Conservation (phyloP, 169 alveolate genomes). For the Perkinsus olseni region DNA sequence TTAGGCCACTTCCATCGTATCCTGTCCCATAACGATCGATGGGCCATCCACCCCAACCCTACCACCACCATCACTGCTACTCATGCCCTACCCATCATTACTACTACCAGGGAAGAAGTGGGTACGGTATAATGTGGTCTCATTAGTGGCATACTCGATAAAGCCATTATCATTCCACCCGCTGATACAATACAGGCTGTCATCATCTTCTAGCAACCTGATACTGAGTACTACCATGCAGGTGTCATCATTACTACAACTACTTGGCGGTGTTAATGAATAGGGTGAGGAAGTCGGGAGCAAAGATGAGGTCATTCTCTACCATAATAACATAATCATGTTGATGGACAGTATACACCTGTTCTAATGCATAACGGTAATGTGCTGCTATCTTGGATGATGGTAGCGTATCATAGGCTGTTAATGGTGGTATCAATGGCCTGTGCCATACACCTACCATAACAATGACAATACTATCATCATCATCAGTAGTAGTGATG, state of each 20-base stretch:
- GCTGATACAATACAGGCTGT: background rate
- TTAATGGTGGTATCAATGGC: background rate
- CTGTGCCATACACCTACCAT: background rate
- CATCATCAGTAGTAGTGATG: no score
- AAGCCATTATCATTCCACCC: background rate
- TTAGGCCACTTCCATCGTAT: background rate
- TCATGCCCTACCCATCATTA: no score
- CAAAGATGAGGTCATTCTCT: background rate
- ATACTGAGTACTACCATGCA: background rate
- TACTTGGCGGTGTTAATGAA: background rate
- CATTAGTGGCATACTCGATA: background rate
- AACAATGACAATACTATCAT: background rate
- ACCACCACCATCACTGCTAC: no score
- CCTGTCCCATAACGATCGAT: background rate
- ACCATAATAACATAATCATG: background rate
- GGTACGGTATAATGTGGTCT: background rate
- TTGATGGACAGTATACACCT: background rate
- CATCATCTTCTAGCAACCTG: background rate
- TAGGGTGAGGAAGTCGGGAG: background rate
- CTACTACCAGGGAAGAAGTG: background rate
- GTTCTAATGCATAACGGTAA: background rate
- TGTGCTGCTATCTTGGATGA: background rate
- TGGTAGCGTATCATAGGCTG: background rate
- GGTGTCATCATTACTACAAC: background rate
- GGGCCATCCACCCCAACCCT: background rate